Base-by-base conservation (phyloP, 2,329 filamentous ascomycete species). In the Cytospora paraplurivora region DNA sequence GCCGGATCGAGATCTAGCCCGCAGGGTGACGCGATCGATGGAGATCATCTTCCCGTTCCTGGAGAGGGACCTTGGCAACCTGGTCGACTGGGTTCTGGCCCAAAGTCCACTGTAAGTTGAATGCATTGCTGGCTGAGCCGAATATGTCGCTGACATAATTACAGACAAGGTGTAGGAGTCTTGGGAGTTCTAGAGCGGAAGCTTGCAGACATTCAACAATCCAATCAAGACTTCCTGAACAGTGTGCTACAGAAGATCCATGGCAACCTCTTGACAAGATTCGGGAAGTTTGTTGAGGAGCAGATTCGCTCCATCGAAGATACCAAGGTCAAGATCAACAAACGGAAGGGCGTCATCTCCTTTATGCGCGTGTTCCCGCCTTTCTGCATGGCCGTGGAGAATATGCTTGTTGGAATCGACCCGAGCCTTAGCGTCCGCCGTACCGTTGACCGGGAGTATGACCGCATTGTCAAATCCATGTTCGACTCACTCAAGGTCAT, bases 291-390 rank as follows among this genome's bases (percentile, higher is more conserved):
- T 70, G 87, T 98, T 10, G 94, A 98, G 69, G 92, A 97, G 68
- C 95, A 99, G 74, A 90, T 98, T 64, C 91, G 92, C 33, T 93
- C 93, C 6, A 97, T 98, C 67, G 95, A 98, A 77, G 95, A 98
- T 66, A 98, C 93, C 47, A 98, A 98, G 77, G 94, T 99, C 75
- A 97, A 97, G 81, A 93, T 97, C 77, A 97, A 97, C 81, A 98
- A 98, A 81, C 90, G 95, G 69, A 97, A 96, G 78, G 94, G 95
- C 12, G 92, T 99, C 62, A 97, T 98, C 71, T 88, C 89, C 17
- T 98, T 98, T 76, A 94, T 98, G 80, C 91, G 92, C 68, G 89
- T 94, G 49, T 98, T 98, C 80, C 95, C 94, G 0, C 81, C 88
- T 64, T 97, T 97, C 77, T 88, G 88, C n/a, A 77, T 85, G 1